Evolutionary conservation across 2,329 filamentous ascomycete genomes (phyloP).

Genomic region (Penicillium palitans): DNA sequence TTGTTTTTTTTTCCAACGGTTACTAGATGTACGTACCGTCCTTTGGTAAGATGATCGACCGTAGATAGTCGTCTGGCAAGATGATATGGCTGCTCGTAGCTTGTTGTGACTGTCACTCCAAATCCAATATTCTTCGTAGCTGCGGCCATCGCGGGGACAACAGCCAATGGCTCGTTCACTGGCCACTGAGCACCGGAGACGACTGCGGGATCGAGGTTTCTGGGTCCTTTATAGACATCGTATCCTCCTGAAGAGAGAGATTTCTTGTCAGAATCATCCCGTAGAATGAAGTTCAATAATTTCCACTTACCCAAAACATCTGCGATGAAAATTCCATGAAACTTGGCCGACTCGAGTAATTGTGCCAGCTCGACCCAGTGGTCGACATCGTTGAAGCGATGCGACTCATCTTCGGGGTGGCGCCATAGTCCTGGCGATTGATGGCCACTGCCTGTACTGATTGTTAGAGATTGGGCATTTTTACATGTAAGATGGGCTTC

Average conservation of each 20-base stretch:
- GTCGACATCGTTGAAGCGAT: conserved; percentile 59
- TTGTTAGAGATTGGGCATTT: not conserved
- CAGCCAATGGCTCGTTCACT: conserved; percentile 66
- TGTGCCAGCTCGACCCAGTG: conserved; percentile 64
- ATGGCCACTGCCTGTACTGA: conserved; percentile 47
- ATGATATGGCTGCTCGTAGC: conserved; percentile 69
- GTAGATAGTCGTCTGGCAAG: conserved; percentile 65
- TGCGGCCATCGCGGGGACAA: conserved; percentile 67
- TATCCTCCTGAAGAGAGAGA: conserved; percentile 55
- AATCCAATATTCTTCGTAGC: conserved; percentile 67
- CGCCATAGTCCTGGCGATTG: conserved; percentile 61
- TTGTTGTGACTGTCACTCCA: conserved; percentile 66
- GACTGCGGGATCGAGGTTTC: conserved; percentile 61
- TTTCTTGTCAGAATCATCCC: conserved; percentile 5
- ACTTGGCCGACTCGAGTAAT: conserved; percentile 61
- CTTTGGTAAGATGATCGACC: conserved; percentile 65
- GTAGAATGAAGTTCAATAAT: not conserved
- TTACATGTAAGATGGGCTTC: not conserved
- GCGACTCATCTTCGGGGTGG: conserved; percentile 64
- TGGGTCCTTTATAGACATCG: conserved; percentile 66
- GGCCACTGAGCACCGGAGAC: conserved; percentile 67
- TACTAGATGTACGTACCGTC: conserved; percentile 46
- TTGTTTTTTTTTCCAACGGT: not conserved
- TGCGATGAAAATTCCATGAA: conserved; percentile 67
- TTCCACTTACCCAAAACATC: conserved; percentile 56